phyloP scores from a whole-genome alignment of 495 filamentous ascomycete genomes.

The Apiosordaria backusii region DNA sequence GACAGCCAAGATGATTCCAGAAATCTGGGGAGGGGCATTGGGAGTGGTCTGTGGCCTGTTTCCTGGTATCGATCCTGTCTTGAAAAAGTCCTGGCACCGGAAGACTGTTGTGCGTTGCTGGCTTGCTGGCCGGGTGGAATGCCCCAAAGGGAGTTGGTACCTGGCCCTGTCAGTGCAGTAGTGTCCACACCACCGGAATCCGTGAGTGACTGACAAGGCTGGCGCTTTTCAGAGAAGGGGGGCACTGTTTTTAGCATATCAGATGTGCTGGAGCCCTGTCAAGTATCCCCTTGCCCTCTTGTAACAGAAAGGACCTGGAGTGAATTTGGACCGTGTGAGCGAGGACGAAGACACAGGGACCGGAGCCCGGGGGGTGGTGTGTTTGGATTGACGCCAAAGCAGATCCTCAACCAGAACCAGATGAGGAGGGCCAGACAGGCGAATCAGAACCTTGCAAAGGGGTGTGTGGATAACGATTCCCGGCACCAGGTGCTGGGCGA shows the following conservation, averaged over 20 bases:
- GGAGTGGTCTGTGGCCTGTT: constrained; percentile 11
- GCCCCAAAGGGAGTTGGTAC: neutral
- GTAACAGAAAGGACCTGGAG: constrained; percentile 27
- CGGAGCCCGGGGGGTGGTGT: constrained; percentile 18
- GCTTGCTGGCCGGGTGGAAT: neutral
- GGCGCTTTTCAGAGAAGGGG: constrained; percentile 6
- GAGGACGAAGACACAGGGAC: neutral
- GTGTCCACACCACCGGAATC: constrained; percentile 29
- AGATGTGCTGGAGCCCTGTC: constrained; percentile 25
- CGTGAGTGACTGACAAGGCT: constrained; percentile 16
- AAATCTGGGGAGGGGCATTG: constrained; percentile 15
- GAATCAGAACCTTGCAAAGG: constrained; percentile 20
- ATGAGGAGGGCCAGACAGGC: constrained; percentile 14
- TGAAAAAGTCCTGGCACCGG: constrained; percentile 2
- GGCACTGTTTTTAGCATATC: constrained; percentile 30
- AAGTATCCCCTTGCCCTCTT: constrained; percentile 18
- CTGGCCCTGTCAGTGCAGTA: constrained; percentile 6
- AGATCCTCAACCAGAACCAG: constrained; percentile 23
- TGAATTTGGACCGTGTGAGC: constrained; percentile 29
- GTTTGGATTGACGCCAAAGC: constrained; percentile 23
- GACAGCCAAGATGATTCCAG: constrained; percentile 14
- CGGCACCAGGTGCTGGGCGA: neutral
- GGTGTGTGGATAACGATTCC: constrained; percentile 1
- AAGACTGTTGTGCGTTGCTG: constrained; percentile 6
- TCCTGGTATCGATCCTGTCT: constrained; percentile 11